Base-by-base conservation (phyloP, 2,329 filamentous ascomycete species). In the Dactylella cylindrospora region DNA sequence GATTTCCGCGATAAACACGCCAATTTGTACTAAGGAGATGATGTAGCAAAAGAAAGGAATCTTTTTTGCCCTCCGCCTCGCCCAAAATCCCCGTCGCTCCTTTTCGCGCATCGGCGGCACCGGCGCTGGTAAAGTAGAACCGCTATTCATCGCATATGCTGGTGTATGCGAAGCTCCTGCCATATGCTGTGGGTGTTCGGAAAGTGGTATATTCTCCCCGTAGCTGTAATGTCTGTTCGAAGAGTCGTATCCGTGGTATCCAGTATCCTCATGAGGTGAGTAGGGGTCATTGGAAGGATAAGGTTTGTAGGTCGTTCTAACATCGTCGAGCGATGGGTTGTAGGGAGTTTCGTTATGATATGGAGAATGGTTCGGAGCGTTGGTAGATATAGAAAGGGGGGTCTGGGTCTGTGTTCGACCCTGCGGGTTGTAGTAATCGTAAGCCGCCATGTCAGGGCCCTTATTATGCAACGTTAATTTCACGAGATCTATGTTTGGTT, bases 1-100 rank as follows among this genome's bases (percentile, higher is more conserved):
- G 64, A 98, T 76, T 75, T 97, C 89, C 46, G 79, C 89, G 66
- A 97, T 86, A 70, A 98, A 98, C 22, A 97, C 89, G 12, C 78
- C 82, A 15, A 93, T 75, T 72, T 97, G 90, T 9, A 86, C 79
- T 23, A 84, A 50, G 2, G 89, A 88, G 65, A 97, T 80, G 35
- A 84, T 74, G 72, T 91, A 97, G 26, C 90, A 52, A 31, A 61
- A 61, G 41, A 47, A 53, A 13, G 55, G 47, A 8, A 61, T 61
- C 17, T 46, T 47, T 17, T 39, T 61, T 4, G 43, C 33, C 28
- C 47, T 33, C 38, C 44, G 50, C 5, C 43, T 29, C 3, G 47
- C 55, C 55, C 55, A 61, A 29, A 52, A 61, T 5, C 47, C 41
- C n/a, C n/a, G n/a, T 10, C 22, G 6, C 13, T 36, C 33, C 33